These are phyloP conservation scores for Epichloe aotearoae DNA, from an alignment of 2,329 filamentous ascomycete species.

Conservation along the genomic window DNA sequence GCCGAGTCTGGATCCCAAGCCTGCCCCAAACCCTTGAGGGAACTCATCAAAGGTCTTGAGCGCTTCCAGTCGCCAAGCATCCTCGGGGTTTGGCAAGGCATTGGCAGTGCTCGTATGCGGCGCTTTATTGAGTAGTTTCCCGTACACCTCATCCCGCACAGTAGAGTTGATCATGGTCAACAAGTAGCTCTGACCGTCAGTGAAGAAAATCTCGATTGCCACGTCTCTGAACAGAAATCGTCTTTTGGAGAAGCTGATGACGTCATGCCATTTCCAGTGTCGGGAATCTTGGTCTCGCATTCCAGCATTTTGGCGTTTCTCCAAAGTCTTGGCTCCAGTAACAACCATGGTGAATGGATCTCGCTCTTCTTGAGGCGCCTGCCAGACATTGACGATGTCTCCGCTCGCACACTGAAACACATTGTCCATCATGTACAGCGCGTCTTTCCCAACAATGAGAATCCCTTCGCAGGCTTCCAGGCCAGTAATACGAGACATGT, in stretches of 20 bases:
- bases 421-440: slow-evolving; percentile 88
- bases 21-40: slow-evolving; percentile 56
- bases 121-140: slow-evolving; percentile 62
- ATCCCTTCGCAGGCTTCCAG: slow-evolving; percentile 90
- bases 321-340: slow-evolving; percentile 47
- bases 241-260: slow-evolving; percentile 90
- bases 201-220: slow-evolving; percentile 94
- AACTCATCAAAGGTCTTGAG: slow-evolving; percentile 52
- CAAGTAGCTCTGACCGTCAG: slow-evolving; percentile 88
- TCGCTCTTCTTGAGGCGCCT: slow-evolving; percentile 81
- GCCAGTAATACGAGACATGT: slow-evolving; percentile 86
- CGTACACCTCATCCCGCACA: slow-evolving; percentile 67
- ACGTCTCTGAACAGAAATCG: slow-evolving; percentile 93
- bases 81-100: slow-evolving; percentile 63
- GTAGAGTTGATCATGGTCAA: slow-evolving; percentile 66
- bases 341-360: slow-evolving; percentile 95
- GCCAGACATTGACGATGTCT: slow-evolving; percentile 93
- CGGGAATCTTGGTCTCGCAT: slow-evolving; percentile 63
- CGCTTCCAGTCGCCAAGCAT: slow-evolving; percentile 83
- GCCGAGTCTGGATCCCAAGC: slow-evolving; percentile 76
- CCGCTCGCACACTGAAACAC: slow-evolving; percentile 92
- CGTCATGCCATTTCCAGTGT: slow-evolving; percentile 87
- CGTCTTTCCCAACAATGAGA: slow-evolving; percentile 82
- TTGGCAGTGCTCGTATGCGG: slow-evolving; percentile 64
- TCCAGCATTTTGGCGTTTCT: slow-evolving; percentile 45